A percentile compares a stretch with the other conserved stretches of the same genome.
Conservation (phyloP, 192 early-diverging fungal genomes). For the Lobosporangium transversale region DNA sequence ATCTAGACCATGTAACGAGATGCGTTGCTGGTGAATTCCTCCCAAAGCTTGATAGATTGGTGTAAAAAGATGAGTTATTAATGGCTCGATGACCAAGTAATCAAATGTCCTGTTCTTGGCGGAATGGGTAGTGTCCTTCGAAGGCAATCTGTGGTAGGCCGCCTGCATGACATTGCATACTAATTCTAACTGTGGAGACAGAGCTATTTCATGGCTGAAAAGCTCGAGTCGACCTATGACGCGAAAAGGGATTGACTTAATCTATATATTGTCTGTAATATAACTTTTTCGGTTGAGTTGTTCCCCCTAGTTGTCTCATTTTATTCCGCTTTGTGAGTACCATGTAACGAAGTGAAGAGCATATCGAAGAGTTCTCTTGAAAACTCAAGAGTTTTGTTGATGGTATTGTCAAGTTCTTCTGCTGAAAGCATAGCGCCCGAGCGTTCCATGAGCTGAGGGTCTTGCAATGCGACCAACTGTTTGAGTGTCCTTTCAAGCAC, state of each 20-base stretch:
- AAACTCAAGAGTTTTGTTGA: neutral
- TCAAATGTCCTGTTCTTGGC: neutral
- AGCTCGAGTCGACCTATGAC: neutral
- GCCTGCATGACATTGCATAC: neutral
- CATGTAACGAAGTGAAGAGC: neutral
- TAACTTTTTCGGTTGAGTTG: neutral
- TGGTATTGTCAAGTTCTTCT: neutral
- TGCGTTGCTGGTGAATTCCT: too few species aligned
- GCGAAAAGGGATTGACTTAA: neutral
- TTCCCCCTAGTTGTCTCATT: neutral
- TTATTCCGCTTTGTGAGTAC: neutral
- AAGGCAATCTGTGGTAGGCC: neutral
- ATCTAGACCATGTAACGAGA: too few species aligned
- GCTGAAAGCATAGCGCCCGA: neutral
- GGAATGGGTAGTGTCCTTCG: neutral
- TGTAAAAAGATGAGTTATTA: too few species aligned
- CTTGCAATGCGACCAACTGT: neutral
- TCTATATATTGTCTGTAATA: neutral
- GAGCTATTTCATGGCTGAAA: neutral
- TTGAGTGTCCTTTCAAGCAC: neutral
- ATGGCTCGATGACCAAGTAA: neutral
- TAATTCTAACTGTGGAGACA: neutral
- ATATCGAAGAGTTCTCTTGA: neutral
- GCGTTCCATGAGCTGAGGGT: neutral
- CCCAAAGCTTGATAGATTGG: too few species aligned